Base-by-base conservation (phyloP, 1,139 yeast genomes). In the Magnusiomyces ingens region DNA sequence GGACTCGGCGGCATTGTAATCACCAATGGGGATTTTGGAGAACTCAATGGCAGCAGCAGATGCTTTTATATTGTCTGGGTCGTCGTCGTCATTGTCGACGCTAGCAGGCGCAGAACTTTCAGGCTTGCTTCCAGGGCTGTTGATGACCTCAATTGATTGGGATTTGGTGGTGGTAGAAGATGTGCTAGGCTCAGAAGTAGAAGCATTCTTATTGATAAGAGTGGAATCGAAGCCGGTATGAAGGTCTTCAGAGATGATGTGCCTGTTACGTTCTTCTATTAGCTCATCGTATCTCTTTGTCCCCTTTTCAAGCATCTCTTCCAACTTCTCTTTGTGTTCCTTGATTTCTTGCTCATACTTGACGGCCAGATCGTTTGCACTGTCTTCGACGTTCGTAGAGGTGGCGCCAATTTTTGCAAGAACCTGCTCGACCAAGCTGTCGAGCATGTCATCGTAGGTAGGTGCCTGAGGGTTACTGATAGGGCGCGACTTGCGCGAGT, bases 201-300 rank as follows among this genome's bases (percentile, higher is more conserved):
- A 72, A n/a, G 66, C 67, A 41, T 72, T 73, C 62, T 81, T 84
- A 67, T 88, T 89, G 67, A 90, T 68, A 62, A 88, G 80, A 0
- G 96, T 85, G 32, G 88, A 79, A 65, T 91, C 96, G 74, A 89
- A 93, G 0, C 97, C 99, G n/a, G 95, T 89, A 61, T 82, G 95
- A 43, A 90, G 78, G 68, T 93, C 99, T 19, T 90, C 98, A 55
- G 95, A 84, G 3, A 95, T 82, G 59, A 93, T 91, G 65, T 88
- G 85, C 56, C 75, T 68, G 11, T 82, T 75, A 62, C 88, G 85
- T 65, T 91, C 95, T 60, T 81, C 77, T 60, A 80, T 77, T 55
- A 93, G 74, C 41, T 80, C 81, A 49, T 79, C 81, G 62, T 90
- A 73, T 66, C 86, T 90, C 51, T 73, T 70, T 57, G 88, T 73